Evolutionary conservation across 345 rosid genomes (phyloP), one percentile per base, ranked within the genome.

Genomic region (Eucalyptus cloeziana): DNA sequence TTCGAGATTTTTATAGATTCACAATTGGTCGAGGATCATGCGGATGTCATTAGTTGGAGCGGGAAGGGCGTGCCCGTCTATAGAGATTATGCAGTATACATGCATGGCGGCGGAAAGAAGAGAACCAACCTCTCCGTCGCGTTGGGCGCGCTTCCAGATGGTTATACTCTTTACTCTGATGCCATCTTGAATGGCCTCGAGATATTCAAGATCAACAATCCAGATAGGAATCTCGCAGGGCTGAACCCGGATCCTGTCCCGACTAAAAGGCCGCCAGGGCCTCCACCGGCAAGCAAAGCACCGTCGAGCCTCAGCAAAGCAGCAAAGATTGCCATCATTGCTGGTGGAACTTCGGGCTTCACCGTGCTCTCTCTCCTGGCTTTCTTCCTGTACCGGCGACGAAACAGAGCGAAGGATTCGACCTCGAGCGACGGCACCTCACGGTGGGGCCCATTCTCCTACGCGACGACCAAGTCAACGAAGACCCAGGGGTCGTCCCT

Each of bases 131-230:
- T 92, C 22, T 87, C 90, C 60, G 51, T 92, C 7, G 90, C 86
- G 5, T 56, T 92, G 30, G 92, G 89, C 33, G 91, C 93, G 2
- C 83, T 79, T 52, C 54, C 50, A 8, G 21, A 71, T 7, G 13
- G 24, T 1, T 2, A 6, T 8, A 85, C 92, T 6, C 30, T 4
- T 3, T 86, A 27, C 51, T 58, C 88, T 15, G 93, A 90, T 85
- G 91, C 92, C 5, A 89, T 92, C 86, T 88, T 93, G 91, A 93
- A 92, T 50, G 94, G 94, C 37, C 15, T 92, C 21, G 94, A 93
- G 90, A 43, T 92, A 25, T 90, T 93, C 89, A 93, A 93, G 90
- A 40, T 92, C 79, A 89, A n/a, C 50, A 15, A 67, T 10, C 8
- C 86, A 2, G 62, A 86, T 2, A 47, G 88, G 12, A 88, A 13